Percentiles rank a stretch among this genome's conserved stretches.
phyloP scores from a whole-genome alignment of 1,284 basidiomycete species.

The Bjerkandera adusta region DNA sequence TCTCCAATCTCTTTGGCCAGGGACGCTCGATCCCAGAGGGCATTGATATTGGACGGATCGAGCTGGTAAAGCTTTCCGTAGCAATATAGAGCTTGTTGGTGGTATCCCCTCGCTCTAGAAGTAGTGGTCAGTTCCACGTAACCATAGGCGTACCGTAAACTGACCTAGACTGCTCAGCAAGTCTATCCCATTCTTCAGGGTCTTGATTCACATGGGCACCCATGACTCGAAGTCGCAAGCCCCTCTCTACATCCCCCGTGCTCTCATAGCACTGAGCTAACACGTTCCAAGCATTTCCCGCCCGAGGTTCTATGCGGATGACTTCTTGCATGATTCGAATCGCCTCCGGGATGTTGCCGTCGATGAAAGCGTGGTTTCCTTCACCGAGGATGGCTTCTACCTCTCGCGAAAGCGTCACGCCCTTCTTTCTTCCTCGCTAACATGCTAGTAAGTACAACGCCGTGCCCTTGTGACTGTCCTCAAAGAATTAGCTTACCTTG shows the following conservation, averaged over 20 bases:
- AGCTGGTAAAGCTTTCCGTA: conserved; percentile 81
- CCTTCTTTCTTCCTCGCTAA: conserved; percentile 38
- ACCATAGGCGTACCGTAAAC: conserved; percentile 12
- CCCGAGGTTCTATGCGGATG: conserved; percentile 89
- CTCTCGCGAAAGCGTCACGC: conserved; percentile 75
- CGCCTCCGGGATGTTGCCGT: conserved; percentile 65
- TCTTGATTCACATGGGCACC: conserved; percentile 87
- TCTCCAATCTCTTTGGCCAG: conserved; percentile 80
- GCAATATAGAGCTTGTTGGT: conserved; percentile 91
- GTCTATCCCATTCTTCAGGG: conserved; percentile 83
- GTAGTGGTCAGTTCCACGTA: not conserved
- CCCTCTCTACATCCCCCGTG: conserved; percentile 64
- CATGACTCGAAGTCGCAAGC: conserved; percentile 85
- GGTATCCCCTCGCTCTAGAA: conserved; percentile 62
- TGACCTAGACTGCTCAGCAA: conserved; percentile 76
- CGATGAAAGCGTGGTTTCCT: conserved; percentile 87
- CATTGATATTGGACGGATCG: conserved; percentile 80
- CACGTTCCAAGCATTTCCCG: conserved; percentile 83
- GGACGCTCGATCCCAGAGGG: conserved; percentile 88
- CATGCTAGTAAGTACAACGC: not conserved
- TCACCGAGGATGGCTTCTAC: conserved; percentile 81
- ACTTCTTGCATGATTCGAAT: conserved; percentile 87
- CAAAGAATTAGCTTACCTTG: conserved; percentile 37
- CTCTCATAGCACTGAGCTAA: conserved; percentile 81
- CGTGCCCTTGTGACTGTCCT: not conserved